These are phyloP conservation scores for Aphanoascus verrucosus DNA, from an alignment of 2,329 filamentous ascomycete species.

Conservation along the genomic window DNA sequence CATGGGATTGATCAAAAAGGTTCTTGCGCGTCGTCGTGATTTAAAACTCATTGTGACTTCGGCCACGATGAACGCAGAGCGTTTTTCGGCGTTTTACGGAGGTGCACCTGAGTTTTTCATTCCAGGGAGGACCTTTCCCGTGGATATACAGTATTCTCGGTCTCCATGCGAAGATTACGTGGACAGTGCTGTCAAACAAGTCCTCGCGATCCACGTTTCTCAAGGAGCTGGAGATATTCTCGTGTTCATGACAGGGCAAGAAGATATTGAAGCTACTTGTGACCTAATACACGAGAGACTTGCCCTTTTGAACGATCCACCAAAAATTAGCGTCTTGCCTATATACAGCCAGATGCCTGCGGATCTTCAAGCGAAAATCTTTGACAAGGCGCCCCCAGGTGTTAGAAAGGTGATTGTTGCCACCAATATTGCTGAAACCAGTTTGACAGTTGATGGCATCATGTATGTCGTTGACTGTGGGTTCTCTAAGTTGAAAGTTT, in stretches of 20 bases:
- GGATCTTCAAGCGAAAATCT: slow-evolving; percentile 94
- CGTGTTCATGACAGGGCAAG: slow-evolving; percentile 98
- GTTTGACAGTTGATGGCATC: slow-evolving; percentile 94
- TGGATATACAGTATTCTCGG: slow-evolving; percentile 90
- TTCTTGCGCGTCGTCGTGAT: slow-evolving; percentile 76
- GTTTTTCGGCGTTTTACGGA: slow-evolving; percentile 92
- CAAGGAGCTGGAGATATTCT: slow-evolving; percentile 88
- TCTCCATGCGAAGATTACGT: slow-evolving; percentile 97
- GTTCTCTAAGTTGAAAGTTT: slow-evolving; percentile 96
- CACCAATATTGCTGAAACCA: slow-evolving; percentile 97
- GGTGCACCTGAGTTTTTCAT: slow-evolving; percentile 95
- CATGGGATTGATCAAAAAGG: slow-evolving; percentile 97
- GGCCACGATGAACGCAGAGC: slow-evolving; percentile 95
- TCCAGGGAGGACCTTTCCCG: slow-evolving; percentile 88
- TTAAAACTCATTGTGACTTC: slow-evolving; percentile 96
- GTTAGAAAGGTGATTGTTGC: slow-evolving; percentile 96
- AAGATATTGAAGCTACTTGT: slow-evolving; percentile 95
- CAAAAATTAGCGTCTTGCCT: slow-evolving; percentile 84
- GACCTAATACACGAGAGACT: slow-evolving; percentile 82
- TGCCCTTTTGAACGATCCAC: slow-evolving; percentile 81
- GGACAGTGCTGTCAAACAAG: slow-evolving; percentile 90
- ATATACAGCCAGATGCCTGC: slow-evolving; percentile 99
- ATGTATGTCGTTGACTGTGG: slow-evolving; percentile 98
- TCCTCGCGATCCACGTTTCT: slow-evolving; percentile 89
- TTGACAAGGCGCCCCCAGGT: slow-evolving; percentile 78